Conservation (phyloP, 2,329 filamentous ascomycete species). For the Beauveria rudraprayagi region DNA sequence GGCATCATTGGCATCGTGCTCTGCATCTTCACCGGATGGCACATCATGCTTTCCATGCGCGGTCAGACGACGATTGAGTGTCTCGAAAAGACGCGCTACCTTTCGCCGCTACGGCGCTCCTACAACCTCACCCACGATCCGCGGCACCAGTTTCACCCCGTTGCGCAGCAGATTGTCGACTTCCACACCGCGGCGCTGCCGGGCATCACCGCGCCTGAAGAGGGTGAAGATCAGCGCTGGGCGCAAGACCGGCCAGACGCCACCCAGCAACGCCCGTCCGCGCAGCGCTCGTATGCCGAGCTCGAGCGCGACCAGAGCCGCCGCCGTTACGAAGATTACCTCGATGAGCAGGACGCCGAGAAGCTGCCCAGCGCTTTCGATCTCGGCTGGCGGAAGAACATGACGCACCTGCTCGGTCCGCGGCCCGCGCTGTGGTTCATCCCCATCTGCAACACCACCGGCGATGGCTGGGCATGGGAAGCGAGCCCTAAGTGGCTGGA, state of each 20-base stretch:
- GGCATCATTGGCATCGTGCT: slow-evolving; percentile 90
- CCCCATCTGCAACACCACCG: slow-evolving; percentile 76
- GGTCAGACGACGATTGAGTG: slow-evolving; percentile 95
- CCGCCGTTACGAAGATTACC: slow-evolving; percentile 59
- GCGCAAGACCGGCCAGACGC: slow-evolving; percentile 15
- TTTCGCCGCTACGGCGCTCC: slow-evolving; percentile 68
- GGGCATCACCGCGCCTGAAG: slow-evolving; percentile 71
- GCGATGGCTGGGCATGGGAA: slow-evolving; percentile 94
- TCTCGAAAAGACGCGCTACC: slow-evolving; percentile 89
- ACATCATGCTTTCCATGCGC: slow-evolving; percentile 68
- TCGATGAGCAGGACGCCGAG: slow-evolving; percentile 82
- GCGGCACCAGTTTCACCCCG: slow-evolving; percentile 41
- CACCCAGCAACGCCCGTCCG: slow-evolving; percentile 21
- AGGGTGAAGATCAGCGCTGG: slow-evolving; percentile 57
- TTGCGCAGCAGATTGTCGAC: slow-evolving; percentile 66
- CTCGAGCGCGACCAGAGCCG: slow-evolving; percentile 47
- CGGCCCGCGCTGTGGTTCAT: slow-evolving; percentile 66
- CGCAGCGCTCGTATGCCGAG: slow-evolving; percentile 45
- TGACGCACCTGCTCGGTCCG: slow-evolving; percentile 74
- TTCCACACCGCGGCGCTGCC: slow-evolving; percentile 76
- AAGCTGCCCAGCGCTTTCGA: slow-evolving; percentile 92
- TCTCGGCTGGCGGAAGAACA: slow-evolving; percentile 72
- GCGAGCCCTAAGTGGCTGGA: slow-evolving; percentile 71
- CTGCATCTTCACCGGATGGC: slow-evolving; percentile 84
- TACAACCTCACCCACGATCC: slow-evolving; percentile 53